phyloP scores from a whole-genome alignment of 192 early-diverging fungal genomes.

The Coemansia sp. region DNA sequence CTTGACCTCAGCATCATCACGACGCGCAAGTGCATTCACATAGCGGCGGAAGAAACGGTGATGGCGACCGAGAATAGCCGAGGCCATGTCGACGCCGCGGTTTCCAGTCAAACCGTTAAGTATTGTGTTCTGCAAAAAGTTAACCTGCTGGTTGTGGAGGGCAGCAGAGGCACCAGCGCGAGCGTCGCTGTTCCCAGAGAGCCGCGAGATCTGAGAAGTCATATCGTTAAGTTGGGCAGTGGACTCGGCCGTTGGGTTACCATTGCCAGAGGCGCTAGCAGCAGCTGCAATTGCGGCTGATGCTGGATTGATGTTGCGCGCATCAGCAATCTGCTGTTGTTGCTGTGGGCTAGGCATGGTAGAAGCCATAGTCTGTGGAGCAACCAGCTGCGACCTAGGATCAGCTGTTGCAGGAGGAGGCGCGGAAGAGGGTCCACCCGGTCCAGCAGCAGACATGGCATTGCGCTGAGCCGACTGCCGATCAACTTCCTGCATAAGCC shows the following conservation, averaged over 20 bases:
- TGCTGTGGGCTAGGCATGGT: conserved; percentile 4
- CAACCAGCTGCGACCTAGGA: not conserved
- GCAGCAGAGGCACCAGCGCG: conserved; percentile 37
- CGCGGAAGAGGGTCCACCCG: not conserved
- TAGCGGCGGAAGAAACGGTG: conserved; percentile 42
- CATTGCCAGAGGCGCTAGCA: conserved; percentile 34
- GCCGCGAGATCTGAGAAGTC: conserved; percentile 37
- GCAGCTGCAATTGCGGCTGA: conserved; percentile 16
- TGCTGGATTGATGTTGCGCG: conserved; percentile 6
- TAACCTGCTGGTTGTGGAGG: conserved; percentile 50
- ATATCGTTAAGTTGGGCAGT: conserved; percentile 43
- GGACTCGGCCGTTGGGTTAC: conserved; percentile 29
- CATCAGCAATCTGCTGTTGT: conserved; percentile 4
- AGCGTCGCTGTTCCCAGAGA: conserved; percentile 27
- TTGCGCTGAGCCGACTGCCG: conserved; percentile 24
- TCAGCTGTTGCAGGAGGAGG: not conserved
- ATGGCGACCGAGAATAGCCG: conserved; percentile 29
- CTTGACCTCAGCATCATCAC: conserved; percentile 19
- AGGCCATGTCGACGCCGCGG: conserved; percentile 28
- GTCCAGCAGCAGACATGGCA: conserved; percentile 1
- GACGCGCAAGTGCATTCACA: conserved; percentile 20
- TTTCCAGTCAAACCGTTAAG: conserved; percentile 33
- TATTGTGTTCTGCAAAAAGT: conserved; percentile 46
- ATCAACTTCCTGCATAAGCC: conserved; percentile 47
- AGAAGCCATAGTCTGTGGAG: not conserved